Conservation (phyloP, 2,329 filamentous ascomycete genomes). For the Curvularia sp. region DNA sequence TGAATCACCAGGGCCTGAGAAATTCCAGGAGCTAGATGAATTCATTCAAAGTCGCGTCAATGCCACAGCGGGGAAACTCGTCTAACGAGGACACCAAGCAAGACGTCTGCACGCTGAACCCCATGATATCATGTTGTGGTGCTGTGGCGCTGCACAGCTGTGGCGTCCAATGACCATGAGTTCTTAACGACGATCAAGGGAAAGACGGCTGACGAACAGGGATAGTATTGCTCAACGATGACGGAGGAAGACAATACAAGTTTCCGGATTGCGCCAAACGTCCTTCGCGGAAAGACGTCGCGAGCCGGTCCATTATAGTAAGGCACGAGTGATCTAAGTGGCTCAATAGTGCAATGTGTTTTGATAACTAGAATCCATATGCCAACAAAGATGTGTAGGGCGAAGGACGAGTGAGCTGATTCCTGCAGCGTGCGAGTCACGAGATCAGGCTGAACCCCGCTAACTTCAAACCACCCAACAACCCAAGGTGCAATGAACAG, state of each 20-base stretch:
- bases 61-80: slow-evolving; percentile 5
- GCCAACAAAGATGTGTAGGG: not conserved
- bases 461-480: not conserved
- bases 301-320: not conserved
- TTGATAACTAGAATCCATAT: not conserved
- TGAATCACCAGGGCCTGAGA: not conserved
- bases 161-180: slow-evolving; percentile 31
- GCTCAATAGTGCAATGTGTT: not conserved
- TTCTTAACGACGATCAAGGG: slow-evolving; percentile 20
- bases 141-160: slow-evolving; percentile 32
- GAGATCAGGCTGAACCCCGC: slow-evolving; percentile 8
- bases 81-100: slow-evolving; percentile 21
- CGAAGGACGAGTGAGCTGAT: not conserved
- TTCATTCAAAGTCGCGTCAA: slow-evolving; percentile 7
- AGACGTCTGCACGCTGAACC: slow-evolving; percentile 15
- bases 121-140: slow-evolving; percentile 37
- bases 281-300: not conserved
- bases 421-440: not conserved
- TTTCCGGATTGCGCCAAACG: slow-evolving; percentile 13
- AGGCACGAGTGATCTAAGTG: not conserved
- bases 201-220: slow-evolving; percentile 29
- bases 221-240: slow-evolving; percentile 30
- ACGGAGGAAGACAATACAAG: slow-evolving; percentile 23
- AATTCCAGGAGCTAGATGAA: slow-evolving; percentile 2
- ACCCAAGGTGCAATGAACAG: not conserved